phyloP scores from a whole-genome alignment of 768 basidiomycete species.

The Mycena belliarum region DNA sequence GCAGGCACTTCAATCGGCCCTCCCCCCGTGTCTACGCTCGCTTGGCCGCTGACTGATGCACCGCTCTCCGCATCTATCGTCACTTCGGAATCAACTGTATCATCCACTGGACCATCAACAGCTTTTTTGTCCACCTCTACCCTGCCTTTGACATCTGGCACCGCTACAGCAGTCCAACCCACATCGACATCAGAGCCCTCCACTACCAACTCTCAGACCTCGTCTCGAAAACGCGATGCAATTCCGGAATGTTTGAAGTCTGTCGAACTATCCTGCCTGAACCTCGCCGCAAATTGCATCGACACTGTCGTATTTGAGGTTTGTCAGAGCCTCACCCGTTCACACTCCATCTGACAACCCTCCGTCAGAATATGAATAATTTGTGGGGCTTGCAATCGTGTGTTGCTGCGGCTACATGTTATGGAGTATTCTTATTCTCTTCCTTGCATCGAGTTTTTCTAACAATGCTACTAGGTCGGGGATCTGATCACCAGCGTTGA shows the following conservation, averaged over 20 bases:
- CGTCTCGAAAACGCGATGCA: conserved; percentile 4
- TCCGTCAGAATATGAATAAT: conserved; percentile 7
- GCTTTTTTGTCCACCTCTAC: too few relatives aligned
- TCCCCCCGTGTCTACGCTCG: too few relatives aligned
- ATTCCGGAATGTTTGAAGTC: conserved; percentile 15
- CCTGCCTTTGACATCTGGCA: too few relatives aligned
- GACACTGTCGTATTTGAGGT: conserved; percentile 5
- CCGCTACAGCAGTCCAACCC: too few relatives aligned
- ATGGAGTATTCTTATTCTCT: conserved; percentile 5
- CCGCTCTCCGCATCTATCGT: too few relatives aligned
- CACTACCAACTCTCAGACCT: too few relatives aligned
- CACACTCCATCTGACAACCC: too few relatives aligned
- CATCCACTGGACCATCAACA: too few relatives aligned
- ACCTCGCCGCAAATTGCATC: conserved; percentile 16
- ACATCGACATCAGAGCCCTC: too few relatives aligned
- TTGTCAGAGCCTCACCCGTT: not conserved
- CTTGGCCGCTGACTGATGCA: too few relatives aligned
- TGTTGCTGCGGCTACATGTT: conserved; percentile 22
- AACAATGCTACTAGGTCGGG: conserved; percentile 2
- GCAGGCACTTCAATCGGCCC: too few relatives aligned
- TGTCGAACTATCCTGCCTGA: conserved; percentile 14
- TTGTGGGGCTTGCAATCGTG: conserved; percentile 16
- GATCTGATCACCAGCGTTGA: conserved; percentile 18
- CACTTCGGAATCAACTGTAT: too few relatives aligned
- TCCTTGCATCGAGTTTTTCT: not conserved